Percentiles rank a stretch among this genome's conserved stretches.
Evolutionary conservation across 208 protist genomes (phyloP).

Genomic region (Wallacemonas sp.): DNA sequence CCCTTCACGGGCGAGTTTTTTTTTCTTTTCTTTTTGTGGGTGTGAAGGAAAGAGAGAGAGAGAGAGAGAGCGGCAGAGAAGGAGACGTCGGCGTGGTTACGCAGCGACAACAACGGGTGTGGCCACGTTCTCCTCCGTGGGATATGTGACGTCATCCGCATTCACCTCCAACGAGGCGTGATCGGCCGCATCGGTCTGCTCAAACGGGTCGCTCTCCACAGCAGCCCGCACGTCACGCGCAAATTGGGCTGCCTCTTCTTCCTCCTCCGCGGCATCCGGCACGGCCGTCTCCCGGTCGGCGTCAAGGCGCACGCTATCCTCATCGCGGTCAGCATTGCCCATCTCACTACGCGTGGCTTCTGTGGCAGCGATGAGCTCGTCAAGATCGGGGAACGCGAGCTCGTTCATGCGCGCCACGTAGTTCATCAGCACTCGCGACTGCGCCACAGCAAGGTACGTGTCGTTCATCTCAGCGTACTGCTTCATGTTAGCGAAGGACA

Average conservation of each 20-base stretch:
- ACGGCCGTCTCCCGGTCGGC: slow-evolving; percentile 6
- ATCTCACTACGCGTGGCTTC: slow-evolving; percentile 13
- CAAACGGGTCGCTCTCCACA: background rate
- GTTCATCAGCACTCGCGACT: slow-evolving; percentile 19
- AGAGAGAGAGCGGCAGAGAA: too few relatives aligned
- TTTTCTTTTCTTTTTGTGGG: background rate
- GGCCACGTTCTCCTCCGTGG: background rate
- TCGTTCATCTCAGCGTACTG: slow-evolving; percentile 22
- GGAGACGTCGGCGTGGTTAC: too few relatives aligned
- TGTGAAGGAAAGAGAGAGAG: too few relatives aligned
- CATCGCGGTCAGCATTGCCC: slow-evolving; percentile 11
- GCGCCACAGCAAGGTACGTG: slow-evolving; percentile 16
- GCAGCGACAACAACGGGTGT: background rate
- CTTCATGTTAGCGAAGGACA: slow-evolving; percentile 25
- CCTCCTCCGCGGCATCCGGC: background rate
- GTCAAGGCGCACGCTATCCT: slow-evolving; percentile 5
- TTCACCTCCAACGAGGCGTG: slow-evolving; percentile 1
- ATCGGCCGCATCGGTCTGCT: background rate
- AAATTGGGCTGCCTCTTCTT: background rate
- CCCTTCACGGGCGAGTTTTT: too few relatives aligned
- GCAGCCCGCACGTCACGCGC: background rate
- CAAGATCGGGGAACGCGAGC: slow-evolving; percentile 28
- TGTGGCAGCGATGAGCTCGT: slow-evolving; percentile 18
- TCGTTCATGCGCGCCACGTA: slow-evolving; percentile 29
- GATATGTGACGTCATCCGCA: background rate